A percentile compares a stretch with the other conserved stretches of the same genome.
phyloP scores from a whole-genome alignment of 805 yeast genomes.

The Candida andamanensis region DNA sequence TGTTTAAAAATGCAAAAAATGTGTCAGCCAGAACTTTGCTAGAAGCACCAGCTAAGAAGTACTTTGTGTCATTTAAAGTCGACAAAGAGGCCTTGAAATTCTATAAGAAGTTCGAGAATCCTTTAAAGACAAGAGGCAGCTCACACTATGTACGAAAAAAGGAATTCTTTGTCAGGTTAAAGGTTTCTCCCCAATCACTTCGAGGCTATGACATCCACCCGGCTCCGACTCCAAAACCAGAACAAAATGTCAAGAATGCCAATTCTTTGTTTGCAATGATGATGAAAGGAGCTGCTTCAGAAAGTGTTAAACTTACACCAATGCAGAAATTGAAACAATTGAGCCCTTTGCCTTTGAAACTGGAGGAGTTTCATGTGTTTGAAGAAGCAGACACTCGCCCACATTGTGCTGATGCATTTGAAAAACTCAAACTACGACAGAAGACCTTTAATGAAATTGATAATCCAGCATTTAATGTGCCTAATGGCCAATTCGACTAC shows the following conservation, averaged over 20 bases:
- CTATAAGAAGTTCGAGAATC: constrained; percentile 22
- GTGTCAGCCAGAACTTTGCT: constrained; percentile 36
- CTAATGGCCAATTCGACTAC: not conserved
- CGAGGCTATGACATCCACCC: constrained; percentile 2
- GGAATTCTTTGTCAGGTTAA: constrained; percentile 4
- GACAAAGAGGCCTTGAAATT: constrained; percentile 19
- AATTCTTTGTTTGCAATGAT: constrained; percentile 32
- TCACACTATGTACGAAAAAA: constrained; percentile 2
- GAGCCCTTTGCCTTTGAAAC: constrained; percentile 24
- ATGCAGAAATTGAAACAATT: constrained; percentile 28
- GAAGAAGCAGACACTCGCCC: constrained; percentile 10
- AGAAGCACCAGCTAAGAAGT: no score
- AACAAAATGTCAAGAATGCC: constrained; percentile 8
- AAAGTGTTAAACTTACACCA: constrained; percentile 21
- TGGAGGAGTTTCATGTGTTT: constrained; percentile 29
- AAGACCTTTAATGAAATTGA: no score
- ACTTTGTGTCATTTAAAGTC: no score
- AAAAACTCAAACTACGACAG: not conserved
- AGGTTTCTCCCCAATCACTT: constrained; percentile 4
- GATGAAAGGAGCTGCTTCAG: constrained; percentile 30
- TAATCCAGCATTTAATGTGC: not conserved
- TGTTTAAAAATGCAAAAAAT: constrained; percentile 15
- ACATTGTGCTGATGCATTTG: no score
- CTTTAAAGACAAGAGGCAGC: constrained; percentile 25
- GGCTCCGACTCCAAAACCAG: not conserved